Evolutionary conservation across 768 basidiomycete species (phyloP), one percentile per base, ranked within the genome.

Genomic region (Pholiota conissans): DNA sequence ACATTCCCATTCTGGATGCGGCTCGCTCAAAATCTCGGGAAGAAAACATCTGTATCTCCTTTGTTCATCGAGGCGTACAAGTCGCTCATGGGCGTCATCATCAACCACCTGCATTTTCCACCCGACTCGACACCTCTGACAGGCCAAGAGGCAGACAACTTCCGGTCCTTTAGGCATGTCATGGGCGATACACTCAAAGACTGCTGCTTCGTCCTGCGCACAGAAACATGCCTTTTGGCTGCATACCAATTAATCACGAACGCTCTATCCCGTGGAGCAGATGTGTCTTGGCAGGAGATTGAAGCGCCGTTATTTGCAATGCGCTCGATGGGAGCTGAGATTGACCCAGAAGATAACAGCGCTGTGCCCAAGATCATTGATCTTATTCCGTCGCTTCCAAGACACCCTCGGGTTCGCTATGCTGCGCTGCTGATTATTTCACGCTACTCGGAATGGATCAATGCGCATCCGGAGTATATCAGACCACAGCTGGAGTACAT

Each of bases 141-240:
- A 18, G 85, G 87, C 16, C 92, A 95, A 73, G 97, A 98, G 69
- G 83, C 89, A 4, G 97, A 99, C 55, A 88, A 90, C 65, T 99
- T 98, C 81, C 84, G 97, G 20, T 83, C 86, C 3, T 99, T 99
- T 79, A 82, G 97, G 48, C 97, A 99, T 76, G 87, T 95, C 59
- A 98, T 99, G 92, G 97, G 97, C 35, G 95, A 99, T 70, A 98
- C 97, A 3, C 81, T 99, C 61, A 99, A 99, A 74, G 97, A 99
- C 69, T 98, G 97, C 69, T 99, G 97, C 73, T 84, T 88, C 61
- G 94, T 99, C 47, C 82, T 99, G 45, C 91, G 94, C 42, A 83
- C 95, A 2, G 89, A 93, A 50, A 81, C 80, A 2, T 98, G 97
- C 67, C 79, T 99, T 40, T 71, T 87, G 52, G 81, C 89, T 2